Evolutionary conservation across 306 rosid genomes (phyloP).

Genomic region (Quercus variabilis): DNA sequence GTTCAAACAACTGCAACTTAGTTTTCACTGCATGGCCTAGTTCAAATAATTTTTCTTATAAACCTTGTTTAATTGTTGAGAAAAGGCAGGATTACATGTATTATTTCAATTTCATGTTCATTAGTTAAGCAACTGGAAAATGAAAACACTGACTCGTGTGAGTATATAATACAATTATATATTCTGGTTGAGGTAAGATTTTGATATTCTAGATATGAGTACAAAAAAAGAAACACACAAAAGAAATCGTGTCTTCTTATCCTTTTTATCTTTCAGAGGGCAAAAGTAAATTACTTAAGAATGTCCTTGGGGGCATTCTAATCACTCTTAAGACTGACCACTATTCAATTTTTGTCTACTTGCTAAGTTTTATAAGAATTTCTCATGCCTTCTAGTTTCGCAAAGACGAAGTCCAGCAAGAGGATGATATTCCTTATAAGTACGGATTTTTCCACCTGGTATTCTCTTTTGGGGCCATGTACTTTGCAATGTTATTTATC

Average conservation of each 20-base stretch:
- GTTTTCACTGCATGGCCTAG: background rate
- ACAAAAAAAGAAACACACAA: too few species aligned
- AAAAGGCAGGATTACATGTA: background rate
- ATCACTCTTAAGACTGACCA: background rate
- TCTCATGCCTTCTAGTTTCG: constrained; percentile 46
- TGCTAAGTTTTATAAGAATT: background rate
- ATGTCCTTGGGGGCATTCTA: background rate
- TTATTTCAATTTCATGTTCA: background rate
- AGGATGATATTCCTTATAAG: constrained; percentile 64
- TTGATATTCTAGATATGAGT: too few species aligned
- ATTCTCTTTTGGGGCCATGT: constrained; percentile 86
- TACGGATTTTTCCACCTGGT: constrained; percentile 80
- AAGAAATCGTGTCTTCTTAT: background rate
- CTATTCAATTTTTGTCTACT: background rate
- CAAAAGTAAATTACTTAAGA: background rate
- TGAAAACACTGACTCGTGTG: background rate
- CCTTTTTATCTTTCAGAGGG: background rate
- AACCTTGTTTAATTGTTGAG: background rate
- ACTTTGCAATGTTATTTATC: constrained; percentile 88
- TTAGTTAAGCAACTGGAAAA: background rate
- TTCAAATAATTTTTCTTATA: background rate
- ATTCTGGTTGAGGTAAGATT: too few species aligned
- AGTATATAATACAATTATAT: too few species aligned
- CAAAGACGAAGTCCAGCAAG: constrained; percentile 43
- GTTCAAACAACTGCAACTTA: background rate